Percentiles rank a stretch among this genome's conserved stretches.
These are phyloP conservation scores for Codiaeum variegatum DNA, from an alignment of 441 rosid species.

Conservation along the genomic window DNA sequence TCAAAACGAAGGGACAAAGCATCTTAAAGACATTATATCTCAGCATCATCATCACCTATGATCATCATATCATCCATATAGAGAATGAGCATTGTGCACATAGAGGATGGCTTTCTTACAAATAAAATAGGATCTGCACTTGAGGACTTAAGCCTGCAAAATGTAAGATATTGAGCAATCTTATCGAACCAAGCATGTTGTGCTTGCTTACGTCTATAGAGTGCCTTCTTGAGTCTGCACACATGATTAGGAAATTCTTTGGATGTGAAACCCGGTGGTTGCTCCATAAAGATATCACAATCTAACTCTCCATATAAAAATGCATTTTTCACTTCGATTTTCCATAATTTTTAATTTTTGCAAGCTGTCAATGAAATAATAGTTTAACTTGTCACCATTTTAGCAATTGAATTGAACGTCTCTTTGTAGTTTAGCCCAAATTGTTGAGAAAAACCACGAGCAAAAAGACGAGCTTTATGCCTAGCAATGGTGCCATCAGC, in stretches of 20 bases:
- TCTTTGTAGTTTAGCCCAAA: not conserved
- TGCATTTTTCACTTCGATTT: not conserved
- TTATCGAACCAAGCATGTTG: not conserved
- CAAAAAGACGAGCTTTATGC: not conserved
- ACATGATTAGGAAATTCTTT: not conserved
- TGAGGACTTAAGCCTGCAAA: not conserved
- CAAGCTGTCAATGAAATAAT: not conserved
- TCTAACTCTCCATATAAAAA: not conserved
- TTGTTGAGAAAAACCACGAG: not conserved
- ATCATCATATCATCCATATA: not conserved
- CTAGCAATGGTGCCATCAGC: not conserved
- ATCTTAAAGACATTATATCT: not conserved
- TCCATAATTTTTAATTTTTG: not conserved
- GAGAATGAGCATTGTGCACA: not conserved
- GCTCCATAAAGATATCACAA: not conserved
- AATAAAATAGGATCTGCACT: not conserved
- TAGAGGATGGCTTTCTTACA: not conserved
- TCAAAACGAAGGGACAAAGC: not conserved
- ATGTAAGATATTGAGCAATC: not conserved
- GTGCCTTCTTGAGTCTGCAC: not conserved
- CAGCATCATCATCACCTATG: not conserved
- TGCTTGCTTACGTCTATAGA: not conserved
- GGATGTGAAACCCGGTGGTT: not conserved
- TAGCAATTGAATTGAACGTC: not conserved
- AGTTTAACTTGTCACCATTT: not conserved